Evolutionary conservation across 2,329 filamentous ascomycete genomes (phyloP), one percentile per base, ranked within the genome.

Genomic region (Penicillium expansum): DNA sequence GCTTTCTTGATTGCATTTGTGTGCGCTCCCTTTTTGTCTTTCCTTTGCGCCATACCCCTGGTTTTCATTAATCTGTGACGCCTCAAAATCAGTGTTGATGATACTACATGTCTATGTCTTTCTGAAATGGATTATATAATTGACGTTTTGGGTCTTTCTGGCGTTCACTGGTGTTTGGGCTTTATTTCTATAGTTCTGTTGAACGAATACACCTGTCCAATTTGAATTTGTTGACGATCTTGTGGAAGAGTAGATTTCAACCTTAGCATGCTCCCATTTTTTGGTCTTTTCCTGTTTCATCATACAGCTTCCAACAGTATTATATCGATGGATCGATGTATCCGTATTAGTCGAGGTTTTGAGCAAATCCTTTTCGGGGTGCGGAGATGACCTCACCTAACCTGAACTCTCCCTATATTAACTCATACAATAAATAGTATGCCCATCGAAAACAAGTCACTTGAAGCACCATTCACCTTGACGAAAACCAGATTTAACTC

Each of bases 31-130:
- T 37, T 55, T 49, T 55, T 48, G 14, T 49, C 16, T 48, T 44
- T 53, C 30, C 48, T 59, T 55, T 59, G 49, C 50, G 45, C 57
- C 64, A 65, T 66, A 62, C 65, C 64, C 64, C 58, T 59, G 57
- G 49, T 18, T 52, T 55, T 56, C 29, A 48, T 48, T 62, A 52
- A 55, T 61, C 16, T 47, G 20, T 54, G 43, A 55, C 41, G 51
- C 48, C 37, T 58, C 52, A 52, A 62, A 62, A 62, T 56, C 41
- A 41, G 27, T 39, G 37, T n/a, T 33, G 47, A 42, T 50, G 32
- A 56, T 51, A 52, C 48, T 41, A 35, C 48, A 47, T 52, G 48
- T 33, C 24, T 33, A 22, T 33, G 43, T 56, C 44, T n/a, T 37
- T 18, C 27, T n/a, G 29, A 18, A 48, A 44, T 38, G 53, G 32